phyloP scores from a whole-genome alignment of 1,139 yeast genomes.

The Scheffersomyces cryptocercus region DNA sequence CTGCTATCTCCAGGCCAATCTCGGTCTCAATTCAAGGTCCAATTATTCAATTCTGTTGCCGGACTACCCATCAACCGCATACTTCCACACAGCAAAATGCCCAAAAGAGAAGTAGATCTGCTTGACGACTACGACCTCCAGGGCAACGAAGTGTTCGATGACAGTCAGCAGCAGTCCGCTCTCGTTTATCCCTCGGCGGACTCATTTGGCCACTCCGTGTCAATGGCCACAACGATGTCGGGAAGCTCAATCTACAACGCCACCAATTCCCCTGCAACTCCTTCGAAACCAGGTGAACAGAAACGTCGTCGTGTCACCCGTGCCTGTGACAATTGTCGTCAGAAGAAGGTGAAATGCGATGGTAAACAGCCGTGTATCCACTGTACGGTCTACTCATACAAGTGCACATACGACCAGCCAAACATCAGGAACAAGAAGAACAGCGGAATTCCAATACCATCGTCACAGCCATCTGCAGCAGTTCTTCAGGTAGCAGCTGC shows the following conservation, averaged over 20 bases:
- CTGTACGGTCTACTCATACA: slow-evolving; percentile 83
- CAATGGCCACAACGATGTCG: neutral
- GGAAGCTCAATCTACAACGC: neutral
- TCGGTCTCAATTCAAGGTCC: too few species aligned
- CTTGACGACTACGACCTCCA: neutral
- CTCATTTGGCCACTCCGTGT: neutral
- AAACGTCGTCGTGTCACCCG: slow-evolving; percentile 80
- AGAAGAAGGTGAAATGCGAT: slow-evolving; percentile 84
- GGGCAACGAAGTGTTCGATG: neutral
- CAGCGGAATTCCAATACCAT: slow-evolving; percentile 33
- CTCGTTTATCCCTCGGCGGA: neutral
- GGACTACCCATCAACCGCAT: too few species aligned
- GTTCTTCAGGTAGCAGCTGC: slow-evolving; percentile 14
- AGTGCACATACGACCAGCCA: slow-evolving; percentile 75
- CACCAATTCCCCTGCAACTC: neutral
- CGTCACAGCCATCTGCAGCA: slow-evolving; percentile 15
- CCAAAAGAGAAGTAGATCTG: neutral
- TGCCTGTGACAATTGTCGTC: slow-evolving; percentile 81
- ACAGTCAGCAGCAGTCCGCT: neutral
- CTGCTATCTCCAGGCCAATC: too few species aligned
- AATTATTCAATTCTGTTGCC: too few species aligned
- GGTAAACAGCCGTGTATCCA: slow-evolving; percentile 87
- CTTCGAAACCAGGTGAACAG: slow-evolving; percentile 15
- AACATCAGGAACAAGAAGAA: slow-evolving; percentile 55
- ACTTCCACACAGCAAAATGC: neutral